Evolutionary conservation across 306 rosid species (phyloP), one percentile per base, ranked within the genome.

Genomic region (Cicer pinnatifidum): DNA sequence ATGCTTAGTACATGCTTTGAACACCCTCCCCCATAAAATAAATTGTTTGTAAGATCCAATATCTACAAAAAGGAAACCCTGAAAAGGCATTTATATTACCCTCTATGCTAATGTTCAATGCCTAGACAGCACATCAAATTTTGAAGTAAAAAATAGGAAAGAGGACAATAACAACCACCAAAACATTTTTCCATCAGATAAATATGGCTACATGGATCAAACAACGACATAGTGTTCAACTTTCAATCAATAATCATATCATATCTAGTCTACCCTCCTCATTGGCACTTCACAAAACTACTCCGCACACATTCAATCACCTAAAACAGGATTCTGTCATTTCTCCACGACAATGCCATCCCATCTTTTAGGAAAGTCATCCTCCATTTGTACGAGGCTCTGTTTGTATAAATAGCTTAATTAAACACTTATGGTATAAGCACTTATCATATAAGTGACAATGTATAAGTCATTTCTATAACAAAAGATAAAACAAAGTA

Each of bases 121-220:
- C 52, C 65, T 57, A 52, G 44, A 61, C 17, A 70, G 50, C 64
- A 45, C 64, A 56, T 69, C 64, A 38, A 76, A 54, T 20, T 52
- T 52, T 37, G 33, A n/a, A 69, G 7, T 47, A 6, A 11, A 15
- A 67, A 33, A 8, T 8, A 40, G 38, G 37, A 64, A 63, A 64
- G 51, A 41, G 3, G 48, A 39, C 0, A 8, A 39, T 7, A 13
- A 61, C 46, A 38, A 62, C 23, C 2, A 5, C 33, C 69, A 63
- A 63, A 63, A 40, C 35, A 3, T 8, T 39, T 15, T 62, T 2
- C 48, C 69, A 63, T 8, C 33, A 5, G 51, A 43, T 43, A 43
- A 37, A 43, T 16, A 43, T 17, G 69, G 15, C 37, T 6, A 9
- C 38, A 64, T 16, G 38, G 52, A 64, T 64, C 38, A 64, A 35